Conservation (phyloP, 306 rosid species). For the Quercus alba region DNA sequence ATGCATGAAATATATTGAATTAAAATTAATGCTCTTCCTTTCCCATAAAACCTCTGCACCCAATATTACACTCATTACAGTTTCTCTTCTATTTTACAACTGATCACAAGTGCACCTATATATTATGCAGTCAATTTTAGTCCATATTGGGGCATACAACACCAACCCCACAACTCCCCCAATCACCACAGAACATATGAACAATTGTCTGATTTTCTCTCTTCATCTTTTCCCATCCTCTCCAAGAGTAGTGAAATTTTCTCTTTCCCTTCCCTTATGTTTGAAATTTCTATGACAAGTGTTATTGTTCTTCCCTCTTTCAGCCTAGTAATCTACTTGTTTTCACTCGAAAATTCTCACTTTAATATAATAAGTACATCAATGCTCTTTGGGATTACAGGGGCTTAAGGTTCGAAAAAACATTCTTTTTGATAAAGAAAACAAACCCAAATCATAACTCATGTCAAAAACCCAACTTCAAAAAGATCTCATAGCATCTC, state of each 20-base stretch:
- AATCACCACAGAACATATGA: not conserved
- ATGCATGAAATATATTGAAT: not conserved
- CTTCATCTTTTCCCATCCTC: not conserved
- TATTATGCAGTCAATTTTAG: not conserved
- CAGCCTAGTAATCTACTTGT: not conserved
- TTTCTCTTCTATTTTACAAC: not conserved
- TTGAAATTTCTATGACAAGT: too few relatives aligned
- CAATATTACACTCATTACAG: not conserved
- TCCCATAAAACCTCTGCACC: not conserved
- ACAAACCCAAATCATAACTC: not conserved
- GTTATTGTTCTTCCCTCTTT: too few relatives aligned
- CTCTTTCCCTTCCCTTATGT: too few relatives aligned
- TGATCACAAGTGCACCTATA: not conserved
- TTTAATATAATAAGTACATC: not conserved
- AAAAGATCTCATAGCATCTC: not conserved
- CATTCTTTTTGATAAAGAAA: not conserved
- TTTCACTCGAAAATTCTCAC: not conserved
- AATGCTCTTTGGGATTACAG: not conserved
- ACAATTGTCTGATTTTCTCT: not conserved
- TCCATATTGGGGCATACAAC: not conserved
- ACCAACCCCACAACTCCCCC: not conserved
- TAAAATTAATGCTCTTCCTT: not conserved
- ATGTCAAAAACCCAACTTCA: not conserved
- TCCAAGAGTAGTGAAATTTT: not conserved
- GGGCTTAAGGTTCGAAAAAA: not conserved